Percentiles rank a stretch among this genome's conserved stretches.
These are phyloP conservation scores for Grosmannia clavigera DNA, from an alignment of 2,329 filamentous ascomycete genomes.

Conservation along the genomic window DNA sequence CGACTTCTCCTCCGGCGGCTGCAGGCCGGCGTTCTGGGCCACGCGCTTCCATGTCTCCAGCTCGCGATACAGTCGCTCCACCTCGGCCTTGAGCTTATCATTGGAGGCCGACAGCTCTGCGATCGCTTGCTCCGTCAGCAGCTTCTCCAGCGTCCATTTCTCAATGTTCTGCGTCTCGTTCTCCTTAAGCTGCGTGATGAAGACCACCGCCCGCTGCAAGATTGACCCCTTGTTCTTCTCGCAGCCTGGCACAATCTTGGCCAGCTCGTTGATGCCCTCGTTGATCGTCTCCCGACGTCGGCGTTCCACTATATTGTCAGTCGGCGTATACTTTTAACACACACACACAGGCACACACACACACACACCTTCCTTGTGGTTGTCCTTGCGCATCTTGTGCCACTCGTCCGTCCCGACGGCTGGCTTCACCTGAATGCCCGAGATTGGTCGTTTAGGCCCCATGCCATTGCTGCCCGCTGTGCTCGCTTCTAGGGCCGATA, in stretches of 20 bases:
- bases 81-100: constrained; percentile 74
- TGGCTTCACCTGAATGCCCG: constrained; percentile 46
- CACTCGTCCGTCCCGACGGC: constrained; percentile 93
- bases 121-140: constrained; percentile 79
- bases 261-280: constrained; percentile 94
- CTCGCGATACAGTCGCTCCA: constrained; percentile 65
- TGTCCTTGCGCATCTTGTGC: constrained; percentile 95
- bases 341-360: background rate
- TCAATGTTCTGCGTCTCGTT: constrained; percentile 91
- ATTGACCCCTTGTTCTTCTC: constrained; percentile 99
- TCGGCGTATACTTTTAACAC: background rate
- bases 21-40: constrained; percentile 46
- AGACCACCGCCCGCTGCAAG: constrained; percentile 80
- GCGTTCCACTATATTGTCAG: constrained; percentile 61
- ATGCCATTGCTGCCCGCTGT: constrained; percentile 11
- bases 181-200: constrained; percentile 89
- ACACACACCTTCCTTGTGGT: constrained; percentile 87
- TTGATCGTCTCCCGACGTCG: constrained; percentile 96
- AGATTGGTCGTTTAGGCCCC: constrained; percentile 7
- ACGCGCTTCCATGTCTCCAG: constrained; percentile 67
- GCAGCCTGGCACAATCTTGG: constrained; percentile 93
- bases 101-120: constrained; percentile 77
- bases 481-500: constrained; percentile 11
- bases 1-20: constrained; percentile 25
- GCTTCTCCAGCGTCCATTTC: constrained; percentile 85